Conservation (phyloP, 352 stramenopile genomes). For the Blastocystis sp. region DNA sequence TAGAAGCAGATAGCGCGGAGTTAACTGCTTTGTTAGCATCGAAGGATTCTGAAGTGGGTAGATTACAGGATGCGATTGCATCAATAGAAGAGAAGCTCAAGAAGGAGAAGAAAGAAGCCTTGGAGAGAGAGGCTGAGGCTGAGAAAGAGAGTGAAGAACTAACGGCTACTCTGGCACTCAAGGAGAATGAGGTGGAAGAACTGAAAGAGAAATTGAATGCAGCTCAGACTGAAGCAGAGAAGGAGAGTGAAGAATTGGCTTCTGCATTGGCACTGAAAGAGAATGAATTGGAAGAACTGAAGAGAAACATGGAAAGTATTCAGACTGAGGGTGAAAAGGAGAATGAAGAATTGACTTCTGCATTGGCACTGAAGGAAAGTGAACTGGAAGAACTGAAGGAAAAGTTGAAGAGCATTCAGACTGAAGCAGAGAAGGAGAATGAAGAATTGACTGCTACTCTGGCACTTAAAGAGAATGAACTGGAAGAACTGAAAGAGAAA, state of each 20-base stretch:
- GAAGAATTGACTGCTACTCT: not conserved
- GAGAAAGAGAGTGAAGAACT: not conserved
- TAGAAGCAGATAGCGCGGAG: not conserved
- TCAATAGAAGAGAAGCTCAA: not conserved
- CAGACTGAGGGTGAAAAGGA: not conserved
- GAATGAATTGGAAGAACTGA: not conserved
- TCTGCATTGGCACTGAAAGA: not conserved
- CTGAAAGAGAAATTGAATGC: not conserved
- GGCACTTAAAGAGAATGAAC: not conserved
- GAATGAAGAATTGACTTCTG: not conserved
- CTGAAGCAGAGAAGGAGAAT: not conserved
- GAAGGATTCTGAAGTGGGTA: not conserved
- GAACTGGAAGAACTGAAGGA: not conserved
- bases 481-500: not conserved
- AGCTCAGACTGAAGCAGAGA: not conserved
- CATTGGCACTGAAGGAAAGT: not conserved
- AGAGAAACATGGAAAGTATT: not conserved
- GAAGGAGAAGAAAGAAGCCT: not conserved
- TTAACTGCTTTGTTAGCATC: not conserved
- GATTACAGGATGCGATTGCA: not conserved
- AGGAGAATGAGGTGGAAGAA: not conserved
- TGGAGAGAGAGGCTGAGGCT: not conserved
- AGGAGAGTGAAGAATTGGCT: constrained; percentile 7
- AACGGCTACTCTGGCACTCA: not conserved
- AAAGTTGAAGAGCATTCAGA: not conserved